These are phyloP conservation scores for Orbilia quercus DNA, from an alignment of 2,329 filamentous ascomycete species.

Conservation along the genomic window DNA sequence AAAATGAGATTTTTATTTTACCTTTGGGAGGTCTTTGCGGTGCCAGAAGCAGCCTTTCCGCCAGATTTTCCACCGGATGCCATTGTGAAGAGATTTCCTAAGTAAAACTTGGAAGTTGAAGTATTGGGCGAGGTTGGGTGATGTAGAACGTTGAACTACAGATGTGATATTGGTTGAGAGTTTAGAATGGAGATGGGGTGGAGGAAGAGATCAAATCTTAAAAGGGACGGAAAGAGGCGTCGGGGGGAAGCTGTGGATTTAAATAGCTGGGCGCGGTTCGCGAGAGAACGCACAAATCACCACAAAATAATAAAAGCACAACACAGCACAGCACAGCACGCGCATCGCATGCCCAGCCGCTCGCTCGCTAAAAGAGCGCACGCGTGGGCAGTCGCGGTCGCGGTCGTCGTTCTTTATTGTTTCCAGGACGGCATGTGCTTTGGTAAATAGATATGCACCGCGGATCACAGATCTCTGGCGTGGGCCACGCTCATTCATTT, in stretches of 20 bases:
- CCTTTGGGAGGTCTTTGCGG: conserved; percentile 99
- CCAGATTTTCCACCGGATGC: conserved; percentile 91
- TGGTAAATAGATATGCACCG: too few species aligned
- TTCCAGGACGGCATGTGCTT: too few species aligned
- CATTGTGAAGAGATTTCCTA: conserved; percentile 74
- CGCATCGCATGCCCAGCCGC: conserved; percentile 25
- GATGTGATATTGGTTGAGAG: conserved; percentile 22
- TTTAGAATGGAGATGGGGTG: conserved; percentile 58
- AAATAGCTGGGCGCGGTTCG: conserved; percentile 49
- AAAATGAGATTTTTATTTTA: too few species aligned
- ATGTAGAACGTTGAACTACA: conserved; percentile 60
- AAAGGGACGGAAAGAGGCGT: conserved; percentile 60
- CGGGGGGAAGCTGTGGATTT: conserved; percentile 55
- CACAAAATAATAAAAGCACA: conserved; percentile 34
- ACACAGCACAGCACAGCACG: conserved; percentile 32
- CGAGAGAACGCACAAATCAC: conserved; percentile 52
- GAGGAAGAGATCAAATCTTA: conserved; percentile 57
- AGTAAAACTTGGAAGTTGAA: conserved; percentile 63
- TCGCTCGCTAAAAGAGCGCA: conserved; percentile 10
- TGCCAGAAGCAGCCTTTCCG: conserved; percentile 87
- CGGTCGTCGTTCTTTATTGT: too few species aligned
- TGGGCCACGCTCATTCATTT: too few species aligned
- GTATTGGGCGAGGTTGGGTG: conserved; percentile 59
- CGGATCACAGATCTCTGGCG: too few species aligned
- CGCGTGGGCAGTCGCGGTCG: too few species aligned